Evolutionary conservation across 805 yeast species (phyloP).

Genomic region (Zygosaccharomyces lentus): DNA sequence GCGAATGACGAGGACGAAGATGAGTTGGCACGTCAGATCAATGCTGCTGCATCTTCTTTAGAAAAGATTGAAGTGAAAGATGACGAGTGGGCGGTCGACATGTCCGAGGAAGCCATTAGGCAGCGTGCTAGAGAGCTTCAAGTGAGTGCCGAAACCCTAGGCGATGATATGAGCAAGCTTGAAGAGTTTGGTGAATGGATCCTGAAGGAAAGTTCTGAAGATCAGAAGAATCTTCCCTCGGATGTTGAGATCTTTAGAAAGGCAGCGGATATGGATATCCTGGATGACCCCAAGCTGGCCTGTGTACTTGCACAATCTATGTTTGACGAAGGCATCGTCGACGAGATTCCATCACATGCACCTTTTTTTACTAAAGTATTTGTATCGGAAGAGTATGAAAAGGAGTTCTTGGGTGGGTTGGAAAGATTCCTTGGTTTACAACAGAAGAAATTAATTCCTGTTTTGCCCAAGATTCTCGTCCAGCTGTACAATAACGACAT

Average conservation of each 20-base stretch:
- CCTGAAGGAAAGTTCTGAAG: slow-evolving; percentile 44
- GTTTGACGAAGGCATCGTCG: slow-evolving; percentile 71
- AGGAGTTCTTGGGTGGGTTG: slow-evolving; percentile 89
- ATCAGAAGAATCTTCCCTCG: slow-evolving; percentile 58
- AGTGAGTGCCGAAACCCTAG: slow-evolving; percentile 45
- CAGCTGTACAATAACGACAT: slow-evolving; percentile 79
- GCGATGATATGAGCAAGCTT: slow-evolving; percentile 46
- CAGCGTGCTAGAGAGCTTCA: slow-evolving; percentile 87
- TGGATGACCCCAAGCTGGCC: slow-evolving; percentile 66
- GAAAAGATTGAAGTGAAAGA: slow-evolving; percentile 66
- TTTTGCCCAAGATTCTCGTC: slow-evolving; percentile 77
- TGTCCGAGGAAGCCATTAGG: slow-evolving; percentile 92
- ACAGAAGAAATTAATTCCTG: slow-evolving; percentile 64
- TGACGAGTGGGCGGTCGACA: slow-evolving; percentile 97
- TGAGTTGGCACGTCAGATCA: slow-evolving; percentile 70
- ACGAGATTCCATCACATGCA: slow-evolving; percentile 68
- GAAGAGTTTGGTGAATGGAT: slow-evolving; percentile 91
- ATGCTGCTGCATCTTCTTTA: slow-evolving; percentile 75
- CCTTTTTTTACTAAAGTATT: slow-evolving; percentile 76
- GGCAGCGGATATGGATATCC: slow-evolving; percentile 73
- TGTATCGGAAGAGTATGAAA: slow-evolving; percentile 65
- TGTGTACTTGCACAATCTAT: slow-evolving; percentile 90
- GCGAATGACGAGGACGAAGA: slow-evolving; percentile 56
- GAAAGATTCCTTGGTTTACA: slow-evolving; percentile 88
- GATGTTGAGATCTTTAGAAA: slow-evolving; percentile 93